Percentiles rank a stretch among this genome's conserved stretches.
phyloP scores from a whole-genome alignment of 1,139 yeast species.

The Kodamaea suecica region DNA sequence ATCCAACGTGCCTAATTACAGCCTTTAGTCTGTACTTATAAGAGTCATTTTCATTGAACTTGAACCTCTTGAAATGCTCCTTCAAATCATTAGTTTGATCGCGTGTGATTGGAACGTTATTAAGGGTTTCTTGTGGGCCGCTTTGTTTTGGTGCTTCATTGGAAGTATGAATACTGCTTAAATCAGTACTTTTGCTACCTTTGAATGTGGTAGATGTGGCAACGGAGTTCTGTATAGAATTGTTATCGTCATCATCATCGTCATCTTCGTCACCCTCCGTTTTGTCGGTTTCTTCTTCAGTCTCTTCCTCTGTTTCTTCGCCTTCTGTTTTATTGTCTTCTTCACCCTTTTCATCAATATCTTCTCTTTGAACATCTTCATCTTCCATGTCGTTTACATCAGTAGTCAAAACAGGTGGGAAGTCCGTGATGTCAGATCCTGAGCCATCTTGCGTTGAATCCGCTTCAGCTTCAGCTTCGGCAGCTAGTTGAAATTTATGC shows the following conservation, averaged over 20 bases:
- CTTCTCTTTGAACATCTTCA: constrained; percentile 39
- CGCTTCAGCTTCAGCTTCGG: constrained; percentile 19
- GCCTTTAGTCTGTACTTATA: constrained; percentile 64
- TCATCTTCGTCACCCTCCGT: constrained; percentile 19
- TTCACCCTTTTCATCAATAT: constrained; percentile 38
- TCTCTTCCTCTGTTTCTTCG: constrained; percentile 16
- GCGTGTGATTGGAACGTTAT: constrained; percentile 39
- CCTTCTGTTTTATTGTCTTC: constrained; percentile 25
- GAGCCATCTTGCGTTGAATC: constrained; percentile 4
- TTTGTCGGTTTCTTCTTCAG: constrained; percentile 18
- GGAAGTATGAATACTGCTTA: constrained; percentile 4
- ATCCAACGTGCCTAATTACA: constrained; percentile 79
- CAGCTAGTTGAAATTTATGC: constrained; percentile 33
- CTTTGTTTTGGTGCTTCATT: constrained; percentile 12
- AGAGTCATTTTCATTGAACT: constrained; percentile 43
- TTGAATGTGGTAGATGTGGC: constrained; percentile 17
- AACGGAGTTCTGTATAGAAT: constrained; percentile 14
- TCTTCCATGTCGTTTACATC: constrained; percentile 47
- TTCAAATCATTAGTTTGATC: constrained; percentile 40
- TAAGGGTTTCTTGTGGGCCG: constrained; percentile 27
- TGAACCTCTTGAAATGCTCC: constrained; percentile 38
- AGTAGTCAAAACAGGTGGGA: constrained; percentile 33
- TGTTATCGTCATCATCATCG: constrained; percentile 22
- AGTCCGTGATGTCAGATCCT: neutral
- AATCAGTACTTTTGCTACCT: constrained; percentile 9